These are phyloP conservation scores for Simmondsia chinensis DNA, from an alignment of 148 eudicot genomes.

Conservation along the genomic window DNA sequence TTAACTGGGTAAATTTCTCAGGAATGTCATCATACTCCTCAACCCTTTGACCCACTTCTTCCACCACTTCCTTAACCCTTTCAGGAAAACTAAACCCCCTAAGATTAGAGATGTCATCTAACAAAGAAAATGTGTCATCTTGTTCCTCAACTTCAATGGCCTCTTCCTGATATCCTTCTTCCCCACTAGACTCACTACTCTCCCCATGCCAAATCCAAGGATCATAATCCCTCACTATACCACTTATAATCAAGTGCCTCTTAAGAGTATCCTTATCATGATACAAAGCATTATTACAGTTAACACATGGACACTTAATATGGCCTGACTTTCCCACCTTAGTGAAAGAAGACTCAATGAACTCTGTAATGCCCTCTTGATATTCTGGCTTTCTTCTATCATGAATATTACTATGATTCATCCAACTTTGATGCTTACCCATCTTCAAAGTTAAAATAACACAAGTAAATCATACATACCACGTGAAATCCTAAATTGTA, in stretches of 20 bases:
- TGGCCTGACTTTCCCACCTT: background rate
- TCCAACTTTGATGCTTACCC: constrained; percentile 9
- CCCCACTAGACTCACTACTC: background rate
- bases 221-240: background rate
- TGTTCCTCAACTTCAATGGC: background rate
- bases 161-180: background rate
- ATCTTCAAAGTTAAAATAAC: background rate
- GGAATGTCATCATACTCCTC: constrained; percentile 1
- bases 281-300: background rate
- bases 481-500: no score
- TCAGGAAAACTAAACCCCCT: background rate
- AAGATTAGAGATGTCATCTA: constrained; percentile 1
- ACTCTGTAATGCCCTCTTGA: background rate
- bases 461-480: no score
- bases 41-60: background rate
- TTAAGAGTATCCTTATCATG: background rate
- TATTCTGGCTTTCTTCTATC: constrained; percentile 1
- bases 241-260: background rate
- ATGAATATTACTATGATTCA: background rate
- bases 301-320: constrained; percentile 1
- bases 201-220: constrained; percentile 5
- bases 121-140: constrained; percentile 5
- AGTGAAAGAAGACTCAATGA: constrained; percentile 5
- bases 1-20: background rate
- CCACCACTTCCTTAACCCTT: background rate